Evolutionary conservation across 305 asterid genomes (phyloP).

Genomic region (Fraxinus greggii): DNA sequence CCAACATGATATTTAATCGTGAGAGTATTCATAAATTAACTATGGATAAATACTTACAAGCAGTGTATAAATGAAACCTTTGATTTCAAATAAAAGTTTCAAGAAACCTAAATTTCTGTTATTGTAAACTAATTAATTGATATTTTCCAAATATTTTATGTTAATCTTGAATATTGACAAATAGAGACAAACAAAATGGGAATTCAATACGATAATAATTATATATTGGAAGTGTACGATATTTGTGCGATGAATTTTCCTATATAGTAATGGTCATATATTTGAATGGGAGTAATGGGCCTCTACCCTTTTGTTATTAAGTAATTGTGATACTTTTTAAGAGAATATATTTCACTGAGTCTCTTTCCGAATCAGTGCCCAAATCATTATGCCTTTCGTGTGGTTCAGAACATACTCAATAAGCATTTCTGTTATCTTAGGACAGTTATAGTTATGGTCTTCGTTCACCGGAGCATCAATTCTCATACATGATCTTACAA

Average conservation of each 20-base stretch:
- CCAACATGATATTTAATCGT: too few relatives aligned
- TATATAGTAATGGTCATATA: background rate
- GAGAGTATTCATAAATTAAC: background rate
- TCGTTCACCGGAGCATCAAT: too few relatives aligned
- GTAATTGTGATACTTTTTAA: background rate
- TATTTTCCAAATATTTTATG: background rate
- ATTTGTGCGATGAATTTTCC: background rate
- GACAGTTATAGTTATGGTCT: too few relatives aligned
- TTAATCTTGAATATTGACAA: background rate
- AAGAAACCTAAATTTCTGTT: background rate
- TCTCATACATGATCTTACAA: too few relatives aligned
- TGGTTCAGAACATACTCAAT: too few relatives aligned
- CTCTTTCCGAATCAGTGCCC: too few relatives aligned
- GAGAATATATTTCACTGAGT: background rate
- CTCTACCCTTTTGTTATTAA: background rate
- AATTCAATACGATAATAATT: background rate
- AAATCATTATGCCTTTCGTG: too few relatives aligned
- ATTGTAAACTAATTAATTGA: background rate
- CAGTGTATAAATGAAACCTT: background rate
- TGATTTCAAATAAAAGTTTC: background rate
- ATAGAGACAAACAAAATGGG: background rate
- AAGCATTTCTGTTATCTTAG: too few relatives aligned
- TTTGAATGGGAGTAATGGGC: background rate
- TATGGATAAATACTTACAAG: background rate
- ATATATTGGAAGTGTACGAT: background rate